Evolutionary conservation across 179 eudicot species (phyloP).

Genomic region (Sideroxylon spinosum): DNA sequence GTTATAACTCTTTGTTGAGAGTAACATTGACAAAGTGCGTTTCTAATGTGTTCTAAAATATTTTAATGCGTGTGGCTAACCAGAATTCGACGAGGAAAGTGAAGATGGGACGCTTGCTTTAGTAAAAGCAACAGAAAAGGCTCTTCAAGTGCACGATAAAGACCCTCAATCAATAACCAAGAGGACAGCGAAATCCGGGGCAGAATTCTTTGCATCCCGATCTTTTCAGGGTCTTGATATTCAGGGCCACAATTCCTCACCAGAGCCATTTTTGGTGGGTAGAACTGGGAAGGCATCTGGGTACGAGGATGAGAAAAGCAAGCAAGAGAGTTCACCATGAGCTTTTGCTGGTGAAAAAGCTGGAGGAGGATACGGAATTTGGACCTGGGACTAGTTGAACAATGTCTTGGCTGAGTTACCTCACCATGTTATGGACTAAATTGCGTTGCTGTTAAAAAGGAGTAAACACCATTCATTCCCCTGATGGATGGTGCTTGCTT

Average conservation of each 20-base stretch:
- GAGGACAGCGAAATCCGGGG: conserved; percentile 64
- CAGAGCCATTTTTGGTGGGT: conserved; percentile 62
- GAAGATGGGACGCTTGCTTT: conserved; percentile 46
- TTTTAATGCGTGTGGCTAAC: not conserved
- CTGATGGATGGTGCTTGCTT: no score
- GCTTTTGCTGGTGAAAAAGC: not conserved
- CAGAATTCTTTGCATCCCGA: conserved; percentile 65
- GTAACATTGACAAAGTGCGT: not conserved
- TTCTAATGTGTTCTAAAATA: not conserved
- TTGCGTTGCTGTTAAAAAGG: no score
- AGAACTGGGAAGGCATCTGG: conserved; percentile 87
- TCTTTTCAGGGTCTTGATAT: conserved; percentile 78
- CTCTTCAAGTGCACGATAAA: conserved; percentile 46
- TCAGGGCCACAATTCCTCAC: conserved; percentile 32
- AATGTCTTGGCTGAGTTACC: no score
- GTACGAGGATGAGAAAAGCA: conserved; percentile 49
- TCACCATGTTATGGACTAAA: no score
- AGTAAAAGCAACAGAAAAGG: conserved; percentile 60
- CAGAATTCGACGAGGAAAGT: conserved; percentile 37
- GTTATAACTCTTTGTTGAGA: no score
- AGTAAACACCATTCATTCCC: no score
- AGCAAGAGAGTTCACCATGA: not conserved
- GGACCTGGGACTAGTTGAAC: no score
- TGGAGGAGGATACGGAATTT: not conserved
- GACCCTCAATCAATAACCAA: conserved; percentile 32